These are phyloP conservation scores for Cryptococcus sp. DNA, from an alignment of 1,284 basidiomycete species.

Conservation along the genomic window DNA sequence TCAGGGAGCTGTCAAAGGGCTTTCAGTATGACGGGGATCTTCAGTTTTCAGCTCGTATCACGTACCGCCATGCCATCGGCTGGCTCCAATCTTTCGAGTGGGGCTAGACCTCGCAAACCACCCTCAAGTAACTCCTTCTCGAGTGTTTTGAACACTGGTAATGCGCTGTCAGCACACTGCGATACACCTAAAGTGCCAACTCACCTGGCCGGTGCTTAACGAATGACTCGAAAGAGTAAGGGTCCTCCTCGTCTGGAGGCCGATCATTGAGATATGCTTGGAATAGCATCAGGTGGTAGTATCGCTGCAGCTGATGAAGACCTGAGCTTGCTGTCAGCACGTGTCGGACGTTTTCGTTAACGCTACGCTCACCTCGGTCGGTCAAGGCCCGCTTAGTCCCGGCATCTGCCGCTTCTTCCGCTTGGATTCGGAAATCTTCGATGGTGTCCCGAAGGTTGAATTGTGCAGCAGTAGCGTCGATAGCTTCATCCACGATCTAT, in stretches of 20 bases:
- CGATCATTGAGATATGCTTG: slow-evolving; percentile 89
- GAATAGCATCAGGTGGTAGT: slow-evolving; percentile 91
- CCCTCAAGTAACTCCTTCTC: slow-evolving; percentile 85
- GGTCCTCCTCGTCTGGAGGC: slow-evolving; percentile 73
- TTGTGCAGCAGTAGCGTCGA: slow-evolving; percentile 82
- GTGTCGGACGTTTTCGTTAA: slow-evolving; percentile 8
- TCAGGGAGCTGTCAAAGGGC: slow-evolving; percentile 60
- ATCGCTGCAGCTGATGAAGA: slow-evolving; percentile 76
- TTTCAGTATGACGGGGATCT: neutral
- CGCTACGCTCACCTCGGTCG: slow-evolving; percentile 62
- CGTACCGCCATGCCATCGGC: slow-evolving; percentile 72
- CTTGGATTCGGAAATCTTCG: slow-evolving; percentile 66
- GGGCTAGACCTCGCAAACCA: slow-evolving; percentile 76
- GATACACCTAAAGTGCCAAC: slow-evolving; percentile 13
- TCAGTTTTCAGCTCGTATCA: neutral
- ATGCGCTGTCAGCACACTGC: neutral
- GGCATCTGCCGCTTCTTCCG: slow-evolving; percentile 75
- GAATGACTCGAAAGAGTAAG: slow-evolving; percentile 76
- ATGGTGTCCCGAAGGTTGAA: slow-evolving; percentile 85
- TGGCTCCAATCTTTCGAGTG: slow-evolving; percentile 73
- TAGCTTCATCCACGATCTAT: slow-evolving; percentile 80
- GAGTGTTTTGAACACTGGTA: slow-evolving; percentile 87
- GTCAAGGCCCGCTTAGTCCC: slow-evolving; percentile 66
- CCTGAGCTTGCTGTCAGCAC: slow-evolving; percentile 53
- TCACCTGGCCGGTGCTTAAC: slow-evolving; percentile 77